Conservation (phyloP, 441 rosid species). For the Breynia disticha region DNA sequence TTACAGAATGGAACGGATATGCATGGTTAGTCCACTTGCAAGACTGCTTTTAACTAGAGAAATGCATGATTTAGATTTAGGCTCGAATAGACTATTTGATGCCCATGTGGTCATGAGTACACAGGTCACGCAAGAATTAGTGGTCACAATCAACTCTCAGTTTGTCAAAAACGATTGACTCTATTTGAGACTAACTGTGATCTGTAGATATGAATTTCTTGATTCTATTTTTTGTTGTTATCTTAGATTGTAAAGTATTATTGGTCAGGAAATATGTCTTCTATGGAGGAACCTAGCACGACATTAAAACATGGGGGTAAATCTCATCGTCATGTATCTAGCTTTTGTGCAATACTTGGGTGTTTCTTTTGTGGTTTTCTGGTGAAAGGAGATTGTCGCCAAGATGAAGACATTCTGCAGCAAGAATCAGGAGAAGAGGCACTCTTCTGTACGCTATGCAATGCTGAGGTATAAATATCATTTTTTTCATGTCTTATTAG, state of each 20-base stretch:
- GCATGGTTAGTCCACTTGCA: conserved; percentile 28
- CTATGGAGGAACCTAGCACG: conserved; percentile 47
- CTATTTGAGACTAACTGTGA: no score
- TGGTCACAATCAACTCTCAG: neutral
- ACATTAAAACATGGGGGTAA: conserved; percentile 30
- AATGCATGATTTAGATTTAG: conserved; percentile 1
- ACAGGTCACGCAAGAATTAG: neutral
- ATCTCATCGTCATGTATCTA: conserved; percentile 31
- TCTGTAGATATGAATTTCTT: conserved; percentile 2
- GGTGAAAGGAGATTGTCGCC: conserved; percentile 61
- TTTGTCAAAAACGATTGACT: conserved; percentile 1
- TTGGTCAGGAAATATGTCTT: conserved; percentile 48
- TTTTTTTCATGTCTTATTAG: neutral
- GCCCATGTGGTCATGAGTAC: no score
- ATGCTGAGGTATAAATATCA: conserved; percentile 54
- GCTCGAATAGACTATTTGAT: neutral
- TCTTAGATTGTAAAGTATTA: conserved; percentile 11
- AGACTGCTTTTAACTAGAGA: conserved; percentile 2
- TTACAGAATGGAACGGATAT: conserved; percentile 40
- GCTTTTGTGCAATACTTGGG: conserved; percentile 39
- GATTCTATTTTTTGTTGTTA: neutral
- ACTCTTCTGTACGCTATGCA: conserved; percentile 83
- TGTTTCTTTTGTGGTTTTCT: conserved; percentile 59
- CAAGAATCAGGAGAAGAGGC: conserved; percentile 56
- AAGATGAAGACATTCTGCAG: conserved; percentile 37